phyloP scores from a whole-genome alignment of 352 stramenopile species.

The Aphanomyces euteiches region DNA sequence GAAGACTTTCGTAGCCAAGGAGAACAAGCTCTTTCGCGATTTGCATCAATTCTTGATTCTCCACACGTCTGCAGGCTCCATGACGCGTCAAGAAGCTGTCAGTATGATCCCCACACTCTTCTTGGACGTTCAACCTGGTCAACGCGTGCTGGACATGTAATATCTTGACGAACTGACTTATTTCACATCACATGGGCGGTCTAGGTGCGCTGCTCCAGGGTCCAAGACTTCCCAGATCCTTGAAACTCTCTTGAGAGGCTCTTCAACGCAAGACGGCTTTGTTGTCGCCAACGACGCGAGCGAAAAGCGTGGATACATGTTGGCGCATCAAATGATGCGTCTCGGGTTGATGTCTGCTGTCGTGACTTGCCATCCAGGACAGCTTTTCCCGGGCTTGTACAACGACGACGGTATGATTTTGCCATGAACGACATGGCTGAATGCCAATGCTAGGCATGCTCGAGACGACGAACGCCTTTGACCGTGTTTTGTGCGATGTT shows the following conservation, averaged over 20 bases:
- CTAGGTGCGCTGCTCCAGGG: slow-evolving; percentile 89
- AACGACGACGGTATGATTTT: slow-evolving; percentile 3
- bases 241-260: slow-evolving; percentile 39
- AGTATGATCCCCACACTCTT: slow-evolving; percentile 91
- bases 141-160: slow-evolving; percentile 38
- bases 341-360: slow-evolving; percentile 65
- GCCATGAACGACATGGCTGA: not conserved
- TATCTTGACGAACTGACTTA: not conserved
- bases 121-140: slow-evolving; percentile 61
- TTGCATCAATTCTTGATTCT: slow-evolving; percentile 81
- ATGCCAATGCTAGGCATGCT: not conserved
- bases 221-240: slow-evolving; percentile 92
- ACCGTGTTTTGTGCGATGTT: slow-evolving; percentile 89
- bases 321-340: slow-evolving; percentile 71
- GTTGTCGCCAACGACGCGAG: slow-evolving; percentile 86
- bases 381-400: slow-evolving; percentile 68
- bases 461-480: slow-evolving; percentile 53
- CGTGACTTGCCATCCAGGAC: slow-evolving; percentile 75
- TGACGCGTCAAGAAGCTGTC: slow-evolving; percentile 89
- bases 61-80: slow-evolving; percentile 54
- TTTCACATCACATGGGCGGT: slow-evolving; percentile 39
- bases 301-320: slow-evolving; percentile 84
- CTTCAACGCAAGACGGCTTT: slow-evolving; percentile 34
- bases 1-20: not conserved
- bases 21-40: slow-evolving; percentile 32